These are phyloP conservation scores for Neofusicoccum sp. DNA, from an alignment of 2,329 filamentous ascomycete genomes.

Conservation along the genomic window DNA sequence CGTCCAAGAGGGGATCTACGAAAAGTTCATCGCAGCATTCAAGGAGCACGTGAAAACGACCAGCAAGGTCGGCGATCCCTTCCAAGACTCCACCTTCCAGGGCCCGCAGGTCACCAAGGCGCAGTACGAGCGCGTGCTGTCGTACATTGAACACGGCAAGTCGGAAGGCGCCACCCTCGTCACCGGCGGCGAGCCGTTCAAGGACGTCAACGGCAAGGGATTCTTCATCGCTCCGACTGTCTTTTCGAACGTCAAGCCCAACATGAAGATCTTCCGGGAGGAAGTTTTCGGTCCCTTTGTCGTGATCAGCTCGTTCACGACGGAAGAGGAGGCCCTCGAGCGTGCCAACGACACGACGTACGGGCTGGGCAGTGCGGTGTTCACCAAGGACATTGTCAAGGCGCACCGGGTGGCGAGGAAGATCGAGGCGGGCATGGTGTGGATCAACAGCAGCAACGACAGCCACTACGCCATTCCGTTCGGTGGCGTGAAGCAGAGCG, in stretches of 20 bases:
- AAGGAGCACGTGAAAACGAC: constrained; percentile 49
- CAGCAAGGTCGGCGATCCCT: constrained; percentile 42
- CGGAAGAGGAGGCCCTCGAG: constrained; percentile 55
- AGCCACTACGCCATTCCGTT: constrained; percentile 53
- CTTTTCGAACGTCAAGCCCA: constrained; percentile 59
- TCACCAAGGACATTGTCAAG: constrained; percentile 49
- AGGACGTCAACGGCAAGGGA: constrained; percentile 42
- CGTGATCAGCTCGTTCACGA: constrained; percentile 62
- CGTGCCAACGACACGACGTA: constrained; percentile 52
- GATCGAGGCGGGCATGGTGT: constrained; percentile 55
- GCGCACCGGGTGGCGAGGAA: constrained; percentile 50
- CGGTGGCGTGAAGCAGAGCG: constrained; percentile 64
- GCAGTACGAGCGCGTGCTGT: constrained; percentile 64
- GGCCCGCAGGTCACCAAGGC: constrained; percentile 66
- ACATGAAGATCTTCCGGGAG: constrained; percentile 58
- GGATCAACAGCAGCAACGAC: constrained; percentile 51
- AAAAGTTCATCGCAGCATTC: constrained; percentile 54
- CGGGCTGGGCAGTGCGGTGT: constrained; percentile 59
- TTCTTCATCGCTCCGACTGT: constrained; percentile 64
- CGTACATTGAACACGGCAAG: constrained; percentile 59
- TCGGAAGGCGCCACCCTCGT: constrained; percentile 57
- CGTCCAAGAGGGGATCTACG: constrained; percentile 63
- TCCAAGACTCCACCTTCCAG: constrained; percentile 46
- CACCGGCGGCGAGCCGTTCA: constrained; percentile 49
- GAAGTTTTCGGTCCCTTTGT: constrained; percentile 67